A percentile compares a stretch with the other conserved stretches of the same genome.
These are phyloP conservation scores for Bothriochloa decipiens DNA, from an alignment of 176 grass and related monocot species.

Conservation along the genomic window DNA sequence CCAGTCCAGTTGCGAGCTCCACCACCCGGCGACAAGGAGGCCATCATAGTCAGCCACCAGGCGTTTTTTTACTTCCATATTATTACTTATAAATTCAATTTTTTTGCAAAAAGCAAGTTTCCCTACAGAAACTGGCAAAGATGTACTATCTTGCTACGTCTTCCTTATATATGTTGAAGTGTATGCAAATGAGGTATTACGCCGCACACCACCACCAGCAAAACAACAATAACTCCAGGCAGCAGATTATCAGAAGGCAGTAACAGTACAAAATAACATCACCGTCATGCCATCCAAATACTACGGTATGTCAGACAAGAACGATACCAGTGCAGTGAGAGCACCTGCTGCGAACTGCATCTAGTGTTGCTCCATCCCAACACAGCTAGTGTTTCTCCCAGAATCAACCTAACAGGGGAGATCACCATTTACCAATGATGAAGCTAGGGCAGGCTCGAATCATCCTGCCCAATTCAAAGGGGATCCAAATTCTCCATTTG, in stretches of 20 bases:
- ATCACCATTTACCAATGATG: conserved; percentile 17
- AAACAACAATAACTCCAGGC: not conserved
- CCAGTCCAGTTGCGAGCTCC: too few relatives aligned
- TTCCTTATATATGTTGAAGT: too few relatives aligned
- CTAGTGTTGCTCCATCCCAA: not conserved
- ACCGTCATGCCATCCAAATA: not conserved
- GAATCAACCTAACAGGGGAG: not conserved
- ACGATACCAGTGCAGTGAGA: not conserved
- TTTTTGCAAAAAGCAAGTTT: too few relatives aligned
- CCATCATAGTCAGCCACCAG: too few relatives aligned
- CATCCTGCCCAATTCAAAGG: conserved; percentile 17
- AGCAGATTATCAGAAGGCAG: not conserved
- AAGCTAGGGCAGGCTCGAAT: not conserved
- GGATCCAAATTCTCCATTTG: not conserved
- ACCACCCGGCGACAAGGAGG: too few relatives aligned
- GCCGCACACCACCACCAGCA: not conserved
- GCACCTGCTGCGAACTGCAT: not conserved
- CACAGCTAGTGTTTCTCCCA: not conserved
- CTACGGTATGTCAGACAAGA: not conserved
- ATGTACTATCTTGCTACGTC: too few relatives aligned
- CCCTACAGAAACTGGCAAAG: too few relatives aligned
- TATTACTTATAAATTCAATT: too few relatives aligned
- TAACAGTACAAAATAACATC: not conserved
- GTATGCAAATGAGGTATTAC: too few relatives aligned
- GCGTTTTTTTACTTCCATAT: too few relatives aligned